A percentile compares a stretch with the other conserved stretches of the same genome.
Conservation (phyloP, 805 yeast genomes). For the Ogataea trehalophila region DNA sequence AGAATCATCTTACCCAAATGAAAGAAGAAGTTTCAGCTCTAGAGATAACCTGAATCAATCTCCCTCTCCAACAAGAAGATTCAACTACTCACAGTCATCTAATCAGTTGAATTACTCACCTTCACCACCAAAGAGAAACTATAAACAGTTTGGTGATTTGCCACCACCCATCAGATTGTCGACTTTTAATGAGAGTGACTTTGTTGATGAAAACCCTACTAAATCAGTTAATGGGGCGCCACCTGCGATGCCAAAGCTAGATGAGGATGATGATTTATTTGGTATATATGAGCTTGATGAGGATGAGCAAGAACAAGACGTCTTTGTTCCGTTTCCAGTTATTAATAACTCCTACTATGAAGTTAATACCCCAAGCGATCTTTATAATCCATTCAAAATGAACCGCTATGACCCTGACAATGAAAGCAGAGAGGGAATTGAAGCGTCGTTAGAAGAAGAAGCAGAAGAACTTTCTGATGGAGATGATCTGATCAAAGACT, state of each 20-base stretch:
- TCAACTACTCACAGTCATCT: constrained; percentile 17
- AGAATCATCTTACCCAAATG: constrained; percentile 6
- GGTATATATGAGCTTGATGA: constrained; percentile 25
- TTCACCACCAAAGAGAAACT: constrained; percentile 12
- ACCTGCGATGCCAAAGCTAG: constrained; percentile 4
- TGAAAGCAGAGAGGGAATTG: constrained; percentile 16
- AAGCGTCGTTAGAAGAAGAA: constrained; percentile 4
- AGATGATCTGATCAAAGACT: not conserved
- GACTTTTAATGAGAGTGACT: constrained; percentile 9
- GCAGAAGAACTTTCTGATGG: constrained; percentile 5
- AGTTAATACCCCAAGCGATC: constrained; percentile 24
- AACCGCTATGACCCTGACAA: constrained; percentile 19
- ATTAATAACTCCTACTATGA: constrained; percentile 31
- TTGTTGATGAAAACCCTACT: not conserved
- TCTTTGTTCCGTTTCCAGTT: constrained; percentile 33
- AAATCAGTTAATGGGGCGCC: not conserved
- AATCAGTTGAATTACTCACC: constrained; percentile 15
- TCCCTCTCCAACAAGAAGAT: constrained; percentile 14
- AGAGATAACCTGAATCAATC: constrained; percentile 5
- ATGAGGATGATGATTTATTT: constrained; percentile 9
- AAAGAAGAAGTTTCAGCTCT: constrained; percentile 3
- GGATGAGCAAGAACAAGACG: constrained; percentile 20
- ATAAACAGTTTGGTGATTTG: not conserved
- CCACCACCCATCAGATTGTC: constrained; percentile 7
- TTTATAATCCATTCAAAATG: constrained; percentile 29